A percentile compares a stretch with the other conserved stretches of the same genome.
These are phyloP conservation scores for Zalaria obscura DNA, from an alignment of 2,329 filamentous ascomycete species.

Conservation along the genomic window DNA sequence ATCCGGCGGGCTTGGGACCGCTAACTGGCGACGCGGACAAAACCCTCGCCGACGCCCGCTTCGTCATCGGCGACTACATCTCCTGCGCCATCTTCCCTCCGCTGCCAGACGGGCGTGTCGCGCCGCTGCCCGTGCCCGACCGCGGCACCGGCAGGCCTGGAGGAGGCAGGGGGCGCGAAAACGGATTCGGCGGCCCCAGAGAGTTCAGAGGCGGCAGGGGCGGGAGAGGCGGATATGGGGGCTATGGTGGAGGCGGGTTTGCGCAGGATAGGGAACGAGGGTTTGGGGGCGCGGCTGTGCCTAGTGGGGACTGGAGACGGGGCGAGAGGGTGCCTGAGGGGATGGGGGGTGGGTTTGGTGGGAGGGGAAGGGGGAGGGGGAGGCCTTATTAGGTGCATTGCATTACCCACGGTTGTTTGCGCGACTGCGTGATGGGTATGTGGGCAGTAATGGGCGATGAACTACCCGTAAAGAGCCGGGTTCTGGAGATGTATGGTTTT, in stretches of 20 bases:
- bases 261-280: slow-evolving; percentile 5
- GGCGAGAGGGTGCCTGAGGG: slow-evolving; percentile 22
- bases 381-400: slow-evolving; percentile 1
- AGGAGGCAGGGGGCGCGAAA: slow-evolving; percentile 9
- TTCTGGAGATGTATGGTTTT: too few species aligned
- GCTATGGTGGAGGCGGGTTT: slow-evolving; percentile 6
- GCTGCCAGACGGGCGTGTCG: slow-evolving; percentile 57
- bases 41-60: slow-evolving; percentile 62
- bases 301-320: slow-evolving; percentile 22
- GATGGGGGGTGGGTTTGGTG: slow-evolving; percentile 5
- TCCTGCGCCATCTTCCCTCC: slow-evolving; percentile 71
- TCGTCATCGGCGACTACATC: slow-evolving; percentile 81
- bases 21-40: slow-evolving; percentile 51
- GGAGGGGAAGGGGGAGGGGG: slow-evolving; percentile 10
- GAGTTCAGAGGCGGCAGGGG: slow-evolving; percentile 11
- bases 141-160: slow-evolving; percentile 21
- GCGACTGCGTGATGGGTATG: too few species aligned
- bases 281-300: slow-evolving; percentile 15
- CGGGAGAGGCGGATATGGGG: slow-evolving; percentile 7
- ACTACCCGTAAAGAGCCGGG: too few species aligned
- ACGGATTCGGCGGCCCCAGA: slow-evolving; percentile 9
- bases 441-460: too few species aligned
- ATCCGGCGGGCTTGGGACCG: slow-evolving; percentile 15
- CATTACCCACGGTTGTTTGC: too few species aligned
- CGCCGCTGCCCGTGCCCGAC: slow-evolving; percentile 38